A percentile compares a stretch with the other conserved stretches of the same genome.
These are phyloP conservation scores for Craspedostauros australis DNA, from an alignment of 108 stramenopile species.

Conservation along the genomic window DNA sequence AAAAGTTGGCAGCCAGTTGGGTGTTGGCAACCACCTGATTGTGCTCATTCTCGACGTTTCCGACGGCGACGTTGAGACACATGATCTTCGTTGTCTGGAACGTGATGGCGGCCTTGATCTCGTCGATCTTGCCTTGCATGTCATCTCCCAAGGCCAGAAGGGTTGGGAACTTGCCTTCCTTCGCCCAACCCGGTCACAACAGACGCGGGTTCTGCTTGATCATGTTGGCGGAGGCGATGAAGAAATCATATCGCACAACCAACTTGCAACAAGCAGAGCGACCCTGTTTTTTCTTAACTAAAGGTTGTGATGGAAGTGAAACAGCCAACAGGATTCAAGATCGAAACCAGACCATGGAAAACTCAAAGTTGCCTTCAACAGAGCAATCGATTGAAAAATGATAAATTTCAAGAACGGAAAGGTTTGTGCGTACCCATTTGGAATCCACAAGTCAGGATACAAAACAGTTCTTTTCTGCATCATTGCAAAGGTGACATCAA, in stretches of 20 bases:
- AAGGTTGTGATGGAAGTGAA: too few species aligned
- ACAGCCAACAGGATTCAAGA: too few species aligned
- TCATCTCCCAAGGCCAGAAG: conserved; percentile 79
- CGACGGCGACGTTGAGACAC: conserved; percentile 95
- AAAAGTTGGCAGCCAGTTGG: conserved; percentile 93
- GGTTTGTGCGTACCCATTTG: too few species aligned
- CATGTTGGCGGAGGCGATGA: conserved; percentile 94
- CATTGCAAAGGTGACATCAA: too few species aligned
- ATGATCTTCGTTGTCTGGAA: conserved; percentile 99
- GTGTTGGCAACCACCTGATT: conserved; percentile 90
- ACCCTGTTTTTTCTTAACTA: too few species aligned
- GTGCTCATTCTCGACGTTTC: conserved; percentile 79
- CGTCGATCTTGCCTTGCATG: conserved; percentile 95
- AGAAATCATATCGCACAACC: conserved; percentile 97
- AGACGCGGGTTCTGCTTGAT: conserved; percentile 98
- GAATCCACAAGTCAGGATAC: too few species aligned
- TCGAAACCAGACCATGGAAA: too few species aligned
- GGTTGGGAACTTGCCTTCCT: conserved; percentile 99
- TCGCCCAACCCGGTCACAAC: conserved; percentile 94
- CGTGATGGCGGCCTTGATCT: conserved; percentile 94
- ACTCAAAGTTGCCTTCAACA: too few species aligned
- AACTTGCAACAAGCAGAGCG: too few species aligned
- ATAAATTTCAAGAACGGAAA: too few species aligned
- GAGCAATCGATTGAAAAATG: too few species aligned
- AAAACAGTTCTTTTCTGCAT: too few species aligned